These are phyloP conservation scores for Solanum rostratum DNA, from an alignment of 257 asterid genomes.

Conservation along the genomic window DNA sequence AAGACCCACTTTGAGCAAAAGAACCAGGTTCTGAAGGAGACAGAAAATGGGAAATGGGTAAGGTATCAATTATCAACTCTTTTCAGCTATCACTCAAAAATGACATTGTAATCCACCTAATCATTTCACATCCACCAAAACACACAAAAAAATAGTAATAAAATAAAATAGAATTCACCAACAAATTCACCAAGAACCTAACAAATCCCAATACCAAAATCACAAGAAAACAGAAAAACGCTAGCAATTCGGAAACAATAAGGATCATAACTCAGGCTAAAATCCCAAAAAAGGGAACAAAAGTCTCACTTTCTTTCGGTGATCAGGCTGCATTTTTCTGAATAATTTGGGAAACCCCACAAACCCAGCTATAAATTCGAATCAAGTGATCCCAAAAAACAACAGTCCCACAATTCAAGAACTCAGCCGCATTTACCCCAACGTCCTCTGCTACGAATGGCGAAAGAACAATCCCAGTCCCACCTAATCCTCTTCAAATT, in stretches of 20 bases:
- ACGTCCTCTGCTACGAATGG: slow-evolving; percentile 58
- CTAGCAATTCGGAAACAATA: neutral
- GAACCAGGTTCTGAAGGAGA: neutral
- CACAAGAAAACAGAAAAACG: neutral
- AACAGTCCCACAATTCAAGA: slow-evolving; percentile 2
- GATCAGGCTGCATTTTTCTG: slow-evolving; percentile 62
- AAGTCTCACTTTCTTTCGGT: slow-evolving; percentile 64
- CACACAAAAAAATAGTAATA: too few relatives aligned
- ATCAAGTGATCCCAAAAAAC: neutral
- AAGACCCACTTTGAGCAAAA: neutral
- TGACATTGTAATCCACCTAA: neutral
- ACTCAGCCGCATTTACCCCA: slow-evolving; percentile 84
- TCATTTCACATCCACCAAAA: neutral
- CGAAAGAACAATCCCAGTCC: slow-evolving; percentile 38
- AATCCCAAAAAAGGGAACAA: neutral
- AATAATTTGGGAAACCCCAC: slow-evolving; percentile 9
- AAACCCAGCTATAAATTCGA: neutral
- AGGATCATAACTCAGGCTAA: neutral
- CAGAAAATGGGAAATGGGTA: neutral
- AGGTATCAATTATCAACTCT: neutral
- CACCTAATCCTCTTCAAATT: slow-evolving; percentile 44
- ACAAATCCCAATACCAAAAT: neutral
- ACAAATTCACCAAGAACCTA: neutral
- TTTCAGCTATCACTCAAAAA: neutral
- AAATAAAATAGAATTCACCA: neutral